Percentiles rank a stretch among this genome's conserved stretches.
These are phyloP conservation scores for Adenanthera pavonina DNA, from an alignment of 306 rosid species.

Conservation along the genomic window DNA sequence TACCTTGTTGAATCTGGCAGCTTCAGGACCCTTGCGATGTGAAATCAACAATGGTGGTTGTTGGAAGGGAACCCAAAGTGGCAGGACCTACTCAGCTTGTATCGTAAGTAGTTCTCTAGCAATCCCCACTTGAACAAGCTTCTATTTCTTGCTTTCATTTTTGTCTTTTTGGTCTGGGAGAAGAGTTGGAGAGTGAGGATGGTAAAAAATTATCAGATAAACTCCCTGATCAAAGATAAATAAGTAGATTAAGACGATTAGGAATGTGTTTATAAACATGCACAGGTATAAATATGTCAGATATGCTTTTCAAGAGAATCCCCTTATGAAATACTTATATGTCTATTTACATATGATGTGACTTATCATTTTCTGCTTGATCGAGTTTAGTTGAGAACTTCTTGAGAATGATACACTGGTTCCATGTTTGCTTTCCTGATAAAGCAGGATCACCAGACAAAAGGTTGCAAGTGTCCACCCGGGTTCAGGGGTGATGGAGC, in stretches of 20 bases:
- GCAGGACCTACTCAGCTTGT: slow-evolving; percentile 82
- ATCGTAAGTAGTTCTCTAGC: slow-evolving; percentile 55
- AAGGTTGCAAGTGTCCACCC: slow-evolving; percentile 84
- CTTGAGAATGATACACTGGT: background rate
- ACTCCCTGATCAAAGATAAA: background rate
- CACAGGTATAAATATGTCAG: background rate
- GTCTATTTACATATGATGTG: background rate
- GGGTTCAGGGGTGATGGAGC: slow-evolving; percentile 93
- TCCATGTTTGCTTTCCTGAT: slow-evolving; percentile 30
- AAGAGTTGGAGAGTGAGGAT: background rate
- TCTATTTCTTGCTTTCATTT: background rate
- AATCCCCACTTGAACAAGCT: slow-evolving; percentile 8
- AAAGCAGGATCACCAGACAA: slow-evolving; percentile 68
- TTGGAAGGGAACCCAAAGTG: slow-evolving; percentile 66
- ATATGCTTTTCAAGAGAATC: background rate
- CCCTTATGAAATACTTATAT: background rate
- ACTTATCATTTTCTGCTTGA: background rate
- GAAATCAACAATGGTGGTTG: slow-evolving; percentile 92
- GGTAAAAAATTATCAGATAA: background rate
- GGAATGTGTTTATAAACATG: background rate
- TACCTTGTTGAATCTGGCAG: slow-evolving; percentile 51
- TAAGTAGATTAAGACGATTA: background rate
- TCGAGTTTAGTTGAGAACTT: background rate
- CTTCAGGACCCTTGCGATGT: slow-evolving; percentile 85
- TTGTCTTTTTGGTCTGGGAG: background rate